phyloP scores from a whole-genome alignment of 2,329 filamentous ascomycete genomes.

The Colletotrichum plurivorum region DNA sequence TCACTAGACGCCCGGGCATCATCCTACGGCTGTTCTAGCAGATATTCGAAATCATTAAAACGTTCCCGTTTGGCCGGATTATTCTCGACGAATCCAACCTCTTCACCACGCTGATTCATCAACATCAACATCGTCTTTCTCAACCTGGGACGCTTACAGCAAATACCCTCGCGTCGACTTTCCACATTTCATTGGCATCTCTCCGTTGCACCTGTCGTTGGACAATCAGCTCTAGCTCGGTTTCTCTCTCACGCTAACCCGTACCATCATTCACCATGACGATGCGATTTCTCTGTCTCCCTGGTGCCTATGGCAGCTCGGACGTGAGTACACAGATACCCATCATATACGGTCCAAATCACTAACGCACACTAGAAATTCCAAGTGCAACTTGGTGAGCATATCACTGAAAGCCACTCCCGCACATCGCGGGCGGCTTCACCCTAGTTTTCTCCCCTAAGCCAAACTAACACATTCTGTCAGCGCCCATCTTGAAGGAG shows the following conservation, averaged over 20 bases:
- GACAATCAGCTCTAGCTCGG: conserved; percentile 2
- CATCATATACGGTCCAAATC: conserved; percentile 22
- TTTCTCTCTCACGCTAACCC: conserved; percentile 17
- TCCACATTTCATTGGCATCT: neutral
- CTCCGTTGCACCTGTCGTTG: conserved; percentile 1
- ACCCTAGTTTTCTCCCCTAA: neutral
- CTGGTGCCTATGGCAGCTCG: conserved; percentile 71
- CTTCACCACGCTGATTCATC: conserved; percentile 31
- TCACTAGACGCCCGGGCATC: conserved; percentile 22
- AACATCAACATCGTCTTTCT: conserved; percentile 11
- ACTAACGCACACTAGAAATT: conserved; percentile 61
- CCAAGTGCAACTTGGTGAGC: conserved; percentile 65
- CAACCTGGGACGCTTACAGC: neutral
- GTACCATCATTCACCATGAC: conserved; percentile 41
- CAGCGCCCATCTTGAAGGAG: conserved; percentile 65
- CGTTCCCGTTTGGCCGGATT: conserved; percentile 25
- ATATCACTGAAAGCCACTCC: conserved; percentile 11
- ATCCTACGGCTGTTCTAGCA: conserved; percentile 16
- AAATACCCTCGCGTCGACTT: conserved; percentile 5
- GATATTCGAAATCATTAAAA: conserved; percentile 38
- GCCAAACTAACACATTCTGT: conserved; percentile 38
- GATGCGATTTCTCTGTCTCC: conserved; percentile 71
- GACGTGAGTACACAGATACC: conserved; percentile 55
- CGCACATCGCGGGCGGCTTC: conserved; percentile 21
- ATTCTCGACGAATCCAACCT: conserved; percentile 25